Evolutionary conservation across 805 yeast species (phyloP).

Genomic region (Saitoella complicata): DNA sequence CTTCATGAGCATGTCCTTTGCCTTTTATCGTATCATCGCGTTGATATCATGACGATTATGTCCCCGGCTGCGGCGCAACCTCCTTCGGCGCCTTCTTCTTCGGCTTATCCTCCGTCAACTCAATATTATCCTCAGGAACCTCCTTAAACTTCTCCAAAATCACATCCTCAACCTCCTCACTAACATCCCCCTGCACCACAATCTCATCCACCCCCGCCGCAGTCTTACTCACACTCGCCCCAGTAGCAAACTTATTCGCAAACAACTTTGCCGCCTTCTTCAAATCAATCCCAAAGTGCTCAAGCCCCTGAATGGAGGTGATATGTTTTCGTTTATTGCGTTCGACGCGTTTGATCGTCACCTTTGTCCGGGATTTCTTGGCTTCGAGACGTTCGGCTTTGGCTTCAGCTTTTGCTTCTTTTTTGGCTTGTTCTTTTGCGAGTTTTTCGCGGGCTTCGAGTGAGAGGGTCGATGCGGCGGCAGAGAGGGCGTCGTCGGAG

Average conservation of each 20-base stretch:
- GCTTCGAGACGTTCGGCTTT: conserved; percentile 72
- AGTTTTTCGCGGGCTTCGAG: conserved; percentile 10
- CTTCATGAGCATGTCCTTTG: too few relatives aligned
- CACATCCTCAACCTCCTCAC: conserved; percentile 74
- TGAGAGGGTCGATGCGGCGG: not conserved
- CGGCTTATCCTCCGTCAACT: conserved; percentile 67
- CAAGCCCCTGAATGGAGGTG: conserved; percentile 73
- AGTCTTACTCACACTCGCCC: conserved; percentile 79
- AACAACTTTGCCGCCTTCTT: conserved; percentile 83
- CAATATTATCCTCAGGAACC: conserved; percentile 76
- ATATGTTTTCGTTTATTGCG: conserved; percentile 80
- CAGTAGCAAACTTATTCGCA: conserved; percentile 90
- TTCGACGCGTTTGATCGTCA: conserved; percentile 69
- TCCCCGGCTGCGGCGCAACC: too few relatives aligned
- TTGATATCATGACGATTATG: too few relatives aligned
- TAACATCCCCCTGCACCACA: conserved; percentile 86
- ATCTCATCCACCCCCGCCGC: conserved; percentile 87
- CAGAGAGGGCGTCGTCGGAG: conserved; percentile 23
- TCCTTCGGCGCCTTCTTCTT: conserved; percentile 33
- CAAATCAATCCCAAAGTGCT: conserved; percentile 74
- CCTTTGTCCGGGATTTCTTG: conserved; percentile 64
- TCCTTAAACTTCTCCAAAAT: conserved; percentile 56
- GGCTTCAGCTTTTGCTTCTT: conserved; percentile 68
- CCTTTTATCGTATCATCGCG: too few relatives aligned
- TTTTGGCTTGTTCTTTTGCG: conserved; percentile 38